phyloP scores from a whole-genome alignment of 345 rosid genomes.

The Anastatica hierochuntica region DNA sequence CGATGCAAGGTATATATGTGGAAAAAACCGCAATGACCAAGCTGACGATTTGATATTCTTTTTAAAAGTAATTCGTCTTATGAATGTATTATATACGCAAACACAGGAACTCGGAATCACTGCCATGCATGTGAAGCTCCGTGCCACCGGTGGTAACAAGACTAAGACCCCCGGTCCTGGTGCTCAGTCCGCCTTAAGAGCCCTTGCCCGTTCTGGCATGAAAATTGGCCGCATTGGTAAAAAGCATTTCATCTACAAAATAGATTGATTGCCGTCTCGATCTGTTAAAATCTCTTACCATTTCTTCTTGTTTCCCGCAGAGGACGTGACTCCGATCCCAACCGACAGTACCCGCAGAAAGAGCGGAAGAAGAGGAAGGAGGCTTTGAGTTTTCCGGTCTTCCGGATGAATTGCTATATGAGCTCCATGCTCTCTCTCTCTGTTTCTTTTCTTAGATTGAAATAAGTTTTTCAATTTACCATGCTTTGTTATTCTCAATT shows the following conservation, averaged over 20 bases:
- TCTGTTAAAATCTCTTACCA: neutral
- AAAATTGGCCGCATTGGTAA: slow-evolving; percentile 76
- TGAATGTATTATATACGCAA: too few species aligned
- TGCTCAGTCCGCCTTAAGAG: slow-evolving; percentile 78
- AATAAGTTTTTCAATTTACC: too few species aligned
- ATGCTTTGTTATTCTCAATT: too few species aligned
- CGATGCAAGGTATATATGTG: slow-evolving; percentile 62
- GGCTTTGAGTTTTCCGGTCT: slow-evolving; percentile 55
- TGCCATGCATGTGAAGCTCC: slow-evolving; percentile 74
- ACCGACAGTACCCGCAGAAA: slow-evolving; percentile 76
- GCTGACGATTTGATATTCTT: neutral
- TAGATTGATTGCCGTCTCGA: neutral
- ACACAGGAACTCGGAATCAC: slow-evolving; percentile 64
- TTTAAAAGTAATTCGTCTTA: neutral
- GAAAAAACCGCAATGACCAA: neutral
- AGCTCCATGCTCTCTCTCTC: neutral
- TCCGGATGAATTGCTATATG: too few species aligned
- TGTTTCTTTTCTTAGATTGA: neutral
- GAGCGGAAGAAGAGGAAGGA: slow-evolving; percentile 79
- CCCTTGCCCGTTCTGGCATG: slow-evolving; percentile 86
- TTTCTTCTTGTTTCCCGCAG: slow-evolving; percentile 23
- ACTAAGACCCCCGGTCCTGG: slow-evolving; percentile 89
- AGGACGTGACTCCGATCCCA: slow-evolving; percentile 80
- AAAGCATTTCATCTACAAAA: neutral
- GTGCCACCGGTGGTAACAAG: slow-evolving; percentile 83